phyloP scores from a whole-genome alignment of 2,329 filamentous ascomycete species.

The Lachnellula suecica region DNA sequence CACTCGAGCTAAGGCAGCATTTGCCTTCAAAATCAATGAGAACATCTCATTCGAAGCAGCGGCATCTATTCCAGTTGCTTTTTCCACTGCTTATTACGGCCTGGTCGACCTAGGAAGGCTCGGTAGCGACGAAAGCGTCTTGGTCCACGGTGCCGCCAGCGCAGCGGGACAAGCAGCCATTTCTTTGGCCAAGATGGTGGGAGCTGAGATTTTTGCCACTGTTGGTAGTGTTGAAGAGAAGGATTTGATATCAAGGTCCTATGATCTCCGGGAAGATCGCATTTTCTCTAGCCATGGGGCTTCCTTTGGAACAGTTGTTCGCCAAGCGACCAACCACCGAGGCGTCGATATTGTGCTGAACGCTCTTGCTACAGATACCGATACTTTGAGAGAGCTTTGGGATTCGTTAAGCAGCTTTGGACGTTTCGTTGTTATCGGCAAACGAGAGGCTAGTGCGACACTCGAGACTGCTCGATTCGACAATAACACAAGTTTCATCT shows the following conservation, averaged over 20 bases:
- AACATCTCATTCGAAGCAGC: conserved; percentile 23
- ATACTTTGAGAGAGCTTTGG: conserved; percentile 31
- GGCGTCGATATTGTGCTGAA: conserved; percentile 34
- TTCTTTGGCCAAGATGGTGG: conserved; percentile 26
- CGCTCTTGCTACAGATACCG: conserved; percentile 21
- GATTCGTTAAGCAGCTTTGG: conserved; percentile 37
- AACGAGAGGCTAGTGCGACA: conserved; percentile 28
- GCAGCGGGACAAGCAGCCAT: conserved; percentile 37
- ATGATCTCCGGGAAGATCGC: conserved; percentile 17
- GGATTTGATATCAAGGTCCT: conserved; percentile 23
- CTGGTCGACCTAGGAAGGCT: conserved; percentile 27
- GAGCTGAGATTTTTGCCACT: conserved; percentile 30
- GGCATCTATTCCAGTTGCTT: conserved; percentile 26
- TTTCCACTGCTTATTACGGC: conserved; percentile 28
- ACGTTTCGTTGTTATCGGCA: conserved; percentile 39
- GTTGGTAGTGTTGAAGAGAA: conserved; percentile 21
- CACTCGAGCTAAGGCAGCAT: conserved; percentile 21
- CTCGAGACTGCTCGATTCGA: conserved; percentile 37
- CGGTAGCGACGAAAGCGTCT: conserved; percentile 27
- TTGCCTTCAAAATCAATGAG: conserved; percentile 20
- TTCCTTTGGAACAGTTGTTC: conserved; percentile 27
- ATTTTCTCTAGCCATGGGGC: conserved; percentile 17
- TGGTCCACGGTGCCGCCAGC: conserved; percentile 36
- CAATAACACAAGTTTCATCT: conserved; percentile 41
- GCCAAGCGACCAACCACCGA: conserved; percentile 15